A percentile compares a stretch with the other conserved stretches of the same genome.
Conservation (phyloP, 306 rosid genomes). For the Vigna radiata region DNA sequence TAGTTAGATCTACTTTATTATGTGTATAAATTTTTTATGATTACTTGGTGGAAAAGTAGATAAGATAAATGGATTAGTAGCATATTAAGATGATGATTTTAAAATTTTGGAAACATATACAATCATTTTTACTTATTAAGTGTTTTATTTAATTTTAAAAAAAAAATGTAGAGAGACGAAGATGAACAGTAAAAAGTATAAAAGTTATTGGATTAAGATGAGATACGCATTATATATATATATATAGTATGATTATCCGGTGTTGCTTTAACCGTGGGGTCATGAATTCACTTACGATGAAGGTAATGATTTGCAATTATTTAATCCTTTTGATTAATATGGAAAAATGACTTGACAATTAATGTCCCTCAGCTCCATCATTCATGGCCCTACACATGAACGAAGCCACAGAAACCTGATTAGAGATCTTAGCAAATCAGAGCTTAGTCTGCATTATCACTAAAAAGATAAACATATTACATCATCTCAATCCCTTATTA, state of each 20-base stretch:
- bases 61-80: neutral
- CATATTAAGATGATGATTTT: conserved; percentile 16
- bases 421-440: conserved; percentile 41
- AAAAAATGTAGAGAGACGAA: too few species aligned
- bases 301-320: conserved; percentile 46
- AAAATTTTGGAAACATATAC: conserved; percentile 18
- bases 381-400: conserved; percentile 45
- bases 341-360: conserved; percentile 38
- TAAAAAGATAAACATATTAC: conserved; percentile 36
- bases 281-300: conserved; percentile 46
- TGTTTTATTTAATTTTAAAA: too few species aligned
- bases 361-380: conserved; percentile 36
- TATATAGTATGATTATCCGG: conserved; percentile 16
- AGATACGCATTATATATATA: conserved; percentile 27
- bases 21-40: neutral
- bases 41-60: conserved; percentile 20
- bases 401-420: conserved; percentile 39
- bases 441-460: conserved; percentile 26
- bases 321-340: conserved; percentile 42
- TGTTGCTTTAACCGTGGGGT: conserved; percentile 45
- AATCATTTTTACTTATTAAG: conserved; percentile 35
- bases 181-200: conserved; percentile 5
- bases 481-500: conserved; percentile 36
- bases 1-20: neutral
- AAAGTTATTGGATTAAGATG: conserved; percentile 21